Conservation (phyloP, 805 yeast genomes). For the Ogataea populi-albae region DNA sequence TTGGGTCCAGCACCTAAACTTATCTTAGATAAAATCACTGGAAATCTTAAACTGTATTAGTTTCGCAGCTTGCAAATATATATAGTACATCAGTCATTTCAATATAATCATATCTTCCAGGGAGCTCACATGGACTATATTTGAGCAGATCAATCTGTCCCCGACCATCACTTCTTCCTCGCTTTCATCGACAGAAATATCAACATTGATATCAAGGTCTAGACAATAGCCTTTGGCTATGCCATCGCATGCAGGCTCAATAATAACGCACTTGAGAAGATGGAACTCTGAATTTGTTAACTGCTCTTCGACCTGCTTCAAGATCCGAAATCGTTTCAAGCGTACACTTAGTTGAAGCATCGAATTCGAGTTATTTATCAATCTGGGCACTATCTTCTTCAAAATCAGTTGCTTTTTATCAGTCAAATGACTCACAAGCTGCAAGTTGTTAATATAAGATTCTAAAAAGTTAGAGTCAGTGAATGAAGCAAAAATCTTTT, state of each 20-base stretch:
- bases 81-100: conserved; percentile 10
- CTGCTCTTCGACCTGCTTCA: conserved; percentile 9
- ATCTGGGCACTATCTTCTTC: conserved; percentile 5
- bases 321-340: conserved; percentile 17
- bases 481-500: conserved; percentile 27
- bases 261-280: conserved; percentile 43
- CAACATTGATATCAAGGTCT: conserved; percentile 46
- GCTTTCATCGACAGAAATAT: conserved; percentile 29
- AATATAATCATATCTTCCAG: conserved; percentile 40
- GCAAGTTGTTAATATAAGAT: conserved; percentile 29
- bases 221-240: conserved; percentile 45
- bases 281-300: conserved; percentile 11
- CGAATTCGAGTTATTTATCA: conserved; percentile 21
- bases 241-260: conserved; percentile 30
- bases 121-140: conserved; percentile 41
- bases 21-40: conserved; percentile 78
- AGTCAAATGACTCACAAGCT: conserved; percentile 32
- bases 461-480: conserved; percentile 26
- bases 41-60: conserved; percentile 68
- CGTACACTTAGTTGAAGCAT: conserved; percentile 24
- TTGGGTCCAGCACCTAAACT: conserved; percentile 93
- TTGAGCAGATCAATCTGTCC: conserved; percentile 43
- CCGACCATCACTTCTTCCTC: conserved; percentile 38
- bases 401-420: conserved; percentile 29
- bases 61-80: conserved; percentile 5